These are phyloP conservation scores for Phytophthora multivora DNA, from an alignment of 352 stramenopile genomes.

Conservation along the genomic window DNA sequence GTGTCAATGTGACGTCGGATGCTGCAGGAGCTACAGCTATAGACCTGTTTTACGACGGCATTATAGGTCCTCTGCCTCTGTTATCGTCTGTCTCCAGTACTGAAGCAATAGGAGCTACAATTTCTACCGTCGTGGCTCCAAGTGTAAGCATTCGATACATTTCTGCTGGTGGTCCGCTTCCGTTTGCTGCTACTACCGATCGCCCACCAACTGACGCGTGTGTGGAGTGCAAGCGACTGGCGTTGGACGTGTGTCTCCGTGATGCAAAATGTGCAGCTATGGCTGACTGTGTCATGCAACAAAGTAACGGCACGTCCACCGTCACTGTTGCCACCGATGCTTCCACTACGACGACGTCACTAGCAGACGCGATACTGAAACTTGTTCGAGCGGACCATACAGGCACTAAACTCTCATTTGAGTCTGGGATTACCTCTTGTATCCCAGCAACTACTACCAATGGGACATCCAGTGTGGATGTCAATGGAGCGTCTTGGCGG, in stretches of 20 bases:
- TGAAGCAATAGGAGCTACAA: slow-evolving; percentile 6
- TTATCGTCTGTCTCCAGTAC: slow-evolving; percentile 27
- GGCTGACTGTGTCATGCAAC: slow-evolving; percentile 57
- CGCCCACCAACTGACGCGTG: slow-evolving; percentile 14
- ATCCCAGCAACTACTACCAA: slow-evolving; percentile 16
- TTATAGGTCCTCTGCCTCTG: slow-evolving; percentile 51
- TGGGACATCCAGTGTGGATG: slow-evolving; percentile 20
- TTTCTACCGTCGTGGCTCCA: slow-evolving; percentile 18
- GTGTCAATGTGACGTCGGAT: slow-evolving; percentile 28
- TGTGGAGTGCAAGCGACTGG: slow-evolving; percentile 41
- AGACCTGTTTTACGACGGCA: slow-evolving; percentile 51
- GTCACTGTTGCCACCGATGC: slow-evolving; percentile 17
- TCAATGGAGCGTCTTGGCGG: slow-evolving; percentile 43
- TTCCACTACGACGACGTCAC: slow-evolving; percentile 2
- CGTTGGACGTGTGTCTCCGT: slow-evolving; percentile 55
- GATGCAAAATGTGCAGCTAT: slow-evolving; percentile 53
- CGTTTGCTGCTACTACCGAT: slow-evolving; percentile 12
- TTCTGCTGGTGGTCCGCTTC: slow-evolving; percentile 19
- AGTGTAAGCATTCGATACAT: slow-evolving; percentile 43
- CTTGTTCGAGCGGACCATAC: slow-evolving; percentile 36
- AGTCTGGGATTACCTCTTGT: slow-evolving; percentile 39
- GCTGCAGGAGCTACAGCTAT: slow-evolving; percentile 20
- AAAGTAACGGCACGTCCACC: slow-evolving; percentile 6
- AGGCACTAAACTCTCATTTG: slow-evolving; percentile 38
- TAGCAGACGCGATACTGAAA: slow-evolving; percentile 44